Conservation (phyloP, 164 flowering plant species). For the Aristolochia contorta region DNA sequence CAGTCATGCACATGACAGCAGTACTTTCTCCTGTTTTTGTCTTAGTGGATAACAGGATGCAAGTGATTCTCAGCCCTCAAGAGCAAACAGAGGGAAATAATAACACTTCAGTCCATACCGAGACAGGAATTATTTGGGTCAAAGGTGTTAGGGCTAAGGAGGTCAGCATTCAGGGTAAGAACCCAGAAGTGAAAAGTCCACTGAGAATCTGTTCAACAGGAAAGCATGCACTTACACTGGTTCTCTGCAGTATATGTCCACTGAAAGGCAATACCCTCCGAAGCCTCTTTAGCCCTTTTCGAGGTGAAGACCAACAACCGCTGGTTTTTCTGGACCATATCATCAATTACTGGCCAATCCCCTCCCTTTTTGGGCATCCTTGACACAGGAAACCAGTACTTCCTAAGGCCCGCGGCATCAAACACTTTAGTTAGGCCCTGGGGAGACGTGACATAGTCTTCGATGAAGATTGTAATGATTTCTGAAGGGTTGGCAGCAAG, state of each 20-base stretch:
- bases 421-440: slow-evolving; percentile 70
- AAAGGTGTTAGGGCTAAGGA: neutral
- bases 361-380: slow-evolving; percentile 78
- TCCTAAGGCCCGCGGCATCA: slow-evolving; percentile 66
- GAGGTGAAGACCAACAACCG: slow-evolving; percentile 87
- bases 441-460: slow-evolving; percentile 72
- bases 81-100: too few relatives aligned
- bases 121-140: neutral
- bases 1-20: too few relatives aligned
- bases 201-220: neutral
- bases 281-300: slow-evolving; percentile 62
- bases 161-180: too few relatives aligned
- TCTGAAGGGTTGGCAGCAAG: slow-evolving; percentile 53
- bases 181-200: too few relatives aligned
- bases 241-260: slow-evolving; percentile 90
- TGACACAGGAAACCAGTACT: slow-evolving; percentile 80
- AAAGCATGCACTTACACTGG: slow-evolving; percentile 54
- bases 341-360: slow-evolving; percentile 83
- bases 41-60: too few relatives aligned
- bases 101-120: too few relatives aligned
- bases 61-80: too few relatives aligned
- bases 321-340: slow-evolving; percentile 65
- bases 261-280: slow-evolving; percentile 86
- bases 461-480: slow-evolving; percentile 67
- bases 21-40: too few relatives aligned